phyloP scores from a whole-genome alignment of 169 alveolate species.

The Plasmodium fragile region DNA sequence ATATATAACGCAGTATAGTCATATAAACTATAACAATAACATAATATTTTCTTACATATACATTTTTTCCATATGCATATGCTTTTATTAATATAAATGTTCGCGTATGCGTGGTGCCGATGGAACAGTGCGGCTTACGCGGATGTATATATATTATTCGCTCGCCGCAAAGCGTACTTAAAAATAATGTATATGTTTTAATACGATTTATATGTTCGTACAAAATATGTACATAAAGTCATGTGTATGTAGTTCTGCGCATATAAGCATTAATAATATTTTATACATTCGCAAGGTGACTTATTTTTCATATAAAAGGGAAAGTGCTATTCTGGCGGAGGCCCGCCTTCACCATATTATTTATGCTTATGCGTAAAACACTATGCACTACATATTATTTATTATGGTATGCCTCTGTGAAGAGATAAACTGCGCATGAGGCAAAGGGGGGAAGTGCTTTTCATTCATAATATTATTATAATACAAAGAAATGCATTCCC shows the following conservation, averaged over 20 bases:
- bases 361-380: background rate
- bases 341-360: background rate
- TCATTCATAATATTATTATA: background rate
- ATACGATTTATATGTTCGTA: background rate
- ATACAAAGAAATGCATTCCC: background rate
- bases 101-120: background rate
- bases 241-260: background rate
- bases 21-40: too few relatives aligned
- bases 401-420: background rate
- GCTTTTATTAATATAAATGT: too few relatives aligned
- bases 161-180: background rate
- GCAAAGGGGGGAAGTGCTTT: background rate
- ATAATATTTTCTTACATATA: too few relatives aligned
- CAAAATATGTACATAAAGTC: background rate
- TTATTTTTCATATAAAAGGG: background rate
- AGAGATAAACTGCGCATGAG: background rate
- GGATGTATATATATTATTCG: background rate
- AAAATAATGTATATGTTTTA: too few relatives aligned
- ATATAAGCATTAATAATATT: too few relatives aligned
- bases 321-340: background rate
- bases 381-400: background rate
- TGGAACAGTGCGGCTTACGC: background rate
- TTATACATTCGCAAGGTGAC: background rate
- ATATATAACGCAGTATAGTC: background rate
- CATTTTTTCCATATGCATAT: background rate